Conservation (phyloP, 2,329 filamentous ascomycete genomes). For the Nannizzia gypsea region DNA sequence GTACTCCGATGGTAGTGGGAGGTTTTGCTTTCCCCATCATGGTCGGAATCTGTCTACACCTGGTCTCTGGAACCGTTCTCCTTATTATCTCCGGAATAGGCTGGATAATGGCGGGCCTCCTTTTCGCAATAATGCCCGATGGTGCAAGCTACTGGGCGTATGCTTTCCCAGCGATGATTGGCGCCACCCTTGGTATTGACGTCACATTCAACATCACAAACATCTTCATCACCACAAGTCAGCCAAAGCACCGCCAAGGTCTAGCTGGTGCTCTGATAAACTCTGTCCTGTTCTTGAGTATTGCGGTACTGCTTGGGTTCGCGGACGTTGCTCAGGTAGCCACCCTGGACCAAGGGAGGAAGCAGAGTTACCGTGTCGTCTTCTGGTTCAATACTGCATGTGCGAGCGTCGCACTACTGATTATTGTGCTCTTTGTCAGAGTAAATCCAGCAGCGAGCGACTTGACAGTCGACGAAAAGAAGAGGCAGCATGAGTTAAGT, state of each 20-base stretch:
- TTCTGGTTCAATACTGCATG: constrained; percentile 54
- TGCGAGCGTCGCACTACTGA: constrained; percentile 39
- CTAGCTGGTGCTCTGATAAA: constrained; percentile 62
- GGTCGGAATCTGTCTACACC: constrained; percentile 56
- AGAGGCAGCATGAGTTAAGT: not conserved
- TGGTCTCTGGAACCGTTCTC: constrained; percentile 51
- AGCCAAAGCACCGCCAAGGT: constrained; percentile 56
- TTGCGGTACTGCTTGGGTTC: constrained; percentile 59
- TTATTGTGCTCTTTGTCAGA: constrained; percentile 44
- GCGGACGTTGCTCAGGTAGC: constrained; percentile 50
- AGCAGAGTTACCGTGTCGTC: constrained; percentile 49
- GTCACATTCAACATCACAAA: constrained; percentile 64
- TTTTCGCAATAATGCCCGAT: constrained; percentile 53
- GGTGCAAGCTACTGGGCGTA: constrained; percentile 57
- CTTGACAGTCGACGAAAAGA: constrained; percentile 46
- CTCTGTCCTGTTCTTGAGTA: constrained; percentile 57
- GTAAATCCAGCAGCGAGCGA: constrained; percentile 47
- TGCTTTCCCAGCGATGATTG: constrained; percentile 52
- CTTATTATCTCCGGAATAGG: constrained; percentile 51
- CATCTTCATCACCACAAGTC: constrained; percentile 62
- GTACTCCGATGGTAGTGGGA: constrained; percentile 54
- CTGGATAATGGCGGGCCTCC: constrained; percentile 45
- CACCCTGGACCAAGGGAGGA: constrained; percentile 34
- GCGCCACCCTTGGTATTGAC: constrained; percentile 61
- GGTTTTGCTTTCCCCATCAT: constrained; percentile 53